Conservation (phyloP, 2,329 filamentous ascomycete species). For the Arthrobotrys iridis region DNA sequence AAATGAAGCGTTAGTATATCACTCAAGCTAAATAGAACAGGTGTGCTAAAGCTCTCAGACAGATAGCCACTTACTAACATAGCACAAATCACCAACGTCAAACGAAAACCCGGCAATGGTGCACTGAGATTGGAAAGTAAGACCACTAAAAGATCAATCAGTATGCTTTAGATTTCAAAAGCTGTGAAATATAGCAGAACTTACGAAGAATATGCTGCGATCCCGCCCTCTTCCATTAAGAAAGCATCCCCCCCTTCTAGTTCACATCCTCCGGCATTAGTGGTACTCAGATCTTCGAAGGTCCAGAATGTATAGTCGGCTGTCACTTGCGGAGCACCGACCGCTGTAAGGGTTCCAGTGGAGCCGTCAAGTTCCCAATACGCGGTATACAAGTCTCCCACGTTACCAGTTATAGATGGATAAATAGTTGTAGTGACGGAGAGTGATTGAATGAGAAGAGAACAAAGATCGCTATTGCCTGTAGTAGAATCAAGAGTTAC, state of each 20-base stretch:
- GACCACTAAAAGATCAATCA: background rate
- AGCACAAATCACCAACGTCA: background rate
- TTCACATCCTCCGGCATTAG: background rate
- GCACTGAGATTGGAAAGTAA: background rate
- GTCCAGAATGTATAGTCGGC: background rate
- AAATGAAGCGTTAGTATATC: too few relatives aligned
- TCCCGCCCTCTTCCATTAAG: background rate
- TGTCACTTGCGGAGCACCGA: background rate
- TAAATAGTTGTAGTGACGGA: slow-evolving; percentile 21
- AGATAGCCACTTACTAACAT: slow-evolving; percentile 48
- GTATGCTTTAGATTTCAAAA: background rate
- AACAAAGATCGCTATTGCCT: slow-evolving; percentile 19
- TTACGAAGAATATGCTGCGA: slow-evolving; percentile 28
- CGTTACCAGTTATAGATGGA: slow-evolving; percentile 9
- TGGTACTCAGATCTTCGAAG: background rate
- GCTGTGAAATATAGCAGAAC: background rate
- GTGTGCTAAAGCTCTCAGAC: too few relatives aligned
- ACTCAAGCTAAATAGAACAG: too few relatives aligned
- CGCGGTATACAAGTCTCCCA: slow-evolving; percentile 23
- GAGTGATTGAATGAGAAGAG: background rate
- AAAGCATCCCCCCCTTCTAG: slow-evolving; percentile 5
- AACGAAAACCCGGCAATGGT: background rate
- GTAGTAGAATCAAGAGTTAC: background rate
- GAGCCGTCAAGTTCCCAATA: slow-evolving; percentile 9
- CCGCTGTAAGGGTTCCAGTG: background rate